Conservation (phyloP, 495 filamentous ascomycete genomes). For the Lasiosphaeris hirsuta region DNA sequence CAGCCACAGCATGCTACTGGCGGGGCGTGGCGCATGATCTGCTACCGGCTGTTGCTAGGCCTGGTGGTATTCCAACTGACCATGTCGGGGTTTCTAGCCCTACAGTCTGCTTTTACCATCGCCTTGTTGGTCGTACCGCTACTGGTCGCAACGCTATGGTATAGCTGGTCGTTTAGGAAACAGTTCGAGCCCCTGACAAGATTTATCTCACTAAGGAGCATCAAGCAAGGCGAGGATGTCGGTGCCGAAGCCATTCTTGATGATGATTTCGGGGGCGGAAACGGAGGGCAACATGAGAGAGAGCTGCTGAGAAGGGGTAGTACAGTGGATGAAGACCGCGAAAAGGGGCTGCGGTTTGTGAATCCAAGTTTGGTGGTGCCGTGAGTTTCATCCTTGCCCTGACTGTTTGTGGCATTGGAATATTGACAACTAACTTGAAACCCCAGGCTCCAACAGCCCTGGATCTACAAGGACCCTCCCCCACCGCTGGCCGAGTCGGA, state of each 20-base stretch:
- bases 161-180: slow-evolving; percentile 67
- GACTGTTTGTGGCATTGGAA: neutral
- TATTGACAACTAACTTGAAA: slow-evolving; percentile 12
- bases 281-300: slow-evolving; percentile 28
- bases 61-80: slow-evolving; percentile 84
- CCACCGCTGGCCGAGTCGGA: slow-evolving; percentile 26
- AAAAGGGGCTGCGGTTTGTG: slow-evolving; percentile 63
- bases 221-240: slow-evolving; percentile 55
- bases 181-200: slow-evolving; percentile 82
- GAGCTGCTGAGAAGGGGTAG: slow-evolving; percentile 39
- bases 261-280: slow-evolving; percentile 34
- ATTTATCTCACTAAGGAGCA: slow-evolving; percentile 87
- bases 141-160: slow-evolving; percentile 76
- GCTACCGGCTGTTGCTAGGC: slow-evolving; percentile 80
- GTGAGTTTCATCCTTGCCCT: slow-evolving; percentile 37
- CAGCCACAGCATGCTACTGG: slow-evolving; percentile 94
- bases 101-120: slow-evolving; percentile 65
- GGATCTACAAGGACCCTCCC: slow-evolving; percentile 50
- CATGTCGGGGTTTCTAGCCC: slow-evolving; percentile 81
- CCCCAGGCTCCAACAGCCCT: slow-evolving; percentile 45
- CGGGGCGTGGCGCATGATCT: slow-evolving; percentile 91
- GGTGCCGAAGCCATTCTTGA: slow-evolving; percentile 36
- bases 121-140: slow-evolving; percentile 74
- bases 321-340: slow-evolving; percentile 62
- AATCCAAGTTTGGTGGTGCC: slow-evolving; percentile 71